A percentile compares a stretch with the other conserved stretches of the same genome.
Evolutionary conservation across 768 basidiomycete species (phyloP).

Genomic region (Tulasnella calospora): DNA sequence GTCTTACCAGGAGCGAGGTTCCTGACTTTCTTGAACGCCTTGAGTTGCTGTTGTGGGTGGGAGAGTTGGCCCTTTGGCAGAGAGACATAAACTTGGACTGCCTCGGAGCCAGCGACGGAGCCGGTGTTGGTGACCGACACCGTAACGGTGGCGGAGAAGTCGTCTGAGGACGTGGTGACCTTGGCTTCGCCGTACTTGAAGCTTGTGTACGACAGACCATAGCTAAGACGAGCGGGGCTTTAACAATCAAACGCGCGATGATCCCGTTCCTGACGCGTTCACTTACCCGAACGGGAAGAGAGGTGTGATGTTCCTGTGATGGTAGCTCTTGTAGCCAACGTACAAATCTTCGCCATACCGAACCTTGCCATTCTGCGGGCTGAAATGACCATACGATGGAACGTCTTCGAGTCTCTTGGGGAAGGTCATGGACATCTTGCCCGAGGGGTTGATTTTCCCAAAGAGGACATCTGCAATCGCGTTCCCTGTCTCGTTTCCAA

Average conservation of each 20-base stretch:
- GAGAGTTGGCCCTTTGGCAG: conserved; percentile 46
- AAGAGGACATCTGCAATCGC: conserved; percentile 62
- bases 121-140: conserved; percentile 56
- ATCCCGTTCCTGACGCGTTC: neutral
- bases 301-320: conserved; percentile 48
- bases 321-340: conserved; percentile 61
- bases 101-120: conserved; percentile 51
- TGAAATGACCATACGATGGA: conserved; percentile 55
- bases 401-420: conserved; percentile 58
- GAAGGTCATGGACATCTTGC: conserved; percentile 56
- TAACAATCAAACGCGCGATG: conserved; percentile 29
- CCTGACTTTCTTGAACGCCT: conserved; percentile 43
- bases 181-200: conserved; percentile 53
- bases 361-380: conserved; percentile 51
- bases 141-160: conserved; percentile 39
- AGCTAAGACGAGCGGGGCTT: conserved; percentile 38
- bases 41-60: conserved; percentile 58
- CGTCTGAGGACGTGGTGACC: conserved; percentile 30
- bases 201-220: conserved; percentile 70
- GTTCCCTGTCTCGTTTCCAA: conserved; percentile 61
- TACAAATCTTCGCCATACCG: conserved; percentile 25
- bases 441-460: conserved; percentile 57
- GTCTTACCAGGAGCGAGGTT: conserved; percentile 35
- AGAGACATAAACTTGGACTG: conserved; percentile 61
- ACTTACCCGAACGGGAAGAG: conserved; percentile 65